These are phyloP conservation scores for Waltergamsia citrina DNA, from an alignment of 2,329 filamentous ascomycete species.

Conservation along the genomic window DNA sequence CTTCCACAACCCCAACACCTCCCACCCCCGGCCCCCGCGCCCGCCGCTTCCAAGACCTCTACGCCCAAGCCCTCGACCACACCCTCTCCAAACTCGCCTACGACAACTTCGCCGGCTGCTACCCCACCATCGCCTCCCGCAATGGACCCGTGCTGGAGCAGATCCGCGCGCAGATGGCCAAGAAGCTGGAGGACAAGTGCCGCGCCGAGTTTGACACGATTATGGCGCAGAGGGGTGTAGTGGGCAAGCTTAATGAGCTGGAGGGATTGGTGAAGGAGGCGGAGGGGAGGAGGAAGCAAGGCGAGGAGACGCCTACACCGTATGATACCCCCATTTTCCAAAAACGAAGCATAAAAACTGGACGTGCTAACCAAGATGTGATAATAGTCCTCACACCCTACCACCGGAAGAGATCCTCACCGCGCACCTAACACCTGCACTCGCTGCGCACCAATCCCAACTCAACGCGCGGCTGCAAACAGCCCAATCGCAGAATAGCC, in stretches of 20 bases:
- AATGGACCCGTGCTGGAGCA: slow-evolving; percentile 41
- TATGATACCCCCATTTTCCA: background rate
- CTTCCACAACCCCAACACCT: background rate
- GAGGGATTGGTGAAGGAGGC: slow-evolving; percentile 46
- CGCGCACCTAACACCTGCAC: slow-evolving; percentile 45
- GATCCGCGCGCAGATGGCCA: slow-evolving; percentile 50
- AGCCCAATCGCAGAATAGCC: slow-evolving; percentile 45
- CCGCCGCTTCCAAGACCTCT: slow-evolving; percentile 41
- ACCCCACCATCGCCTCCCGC: slow-evolving; percentile 45
- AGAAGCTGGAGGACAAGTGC: slow-evolving; percentile 42
- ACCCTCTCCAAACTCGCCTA: slow-evolving; percentile 47
- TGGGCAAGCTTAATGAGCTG: slow-evolving; percentile 49
- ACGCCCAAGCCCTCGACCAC: slow-evolving; percentile 38
- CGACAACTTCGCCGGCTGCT: slow-evolving; percentile 51
- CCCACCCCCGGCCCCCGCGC: slow-evolving; percentile 47
- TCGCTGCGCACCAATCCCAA: slow-evolving; percentile 41
- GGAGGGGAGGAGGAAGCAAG: slow-evolving; percentile 22
- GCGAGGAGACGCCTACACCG: background rate
- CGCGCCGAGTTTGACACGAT: slow-evolving; percentile 50
- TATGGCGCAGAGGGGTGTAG: slow-evolving; percentile 38
- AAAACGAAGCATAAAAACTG: background rate
- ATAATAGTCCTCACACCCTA: slow-evolving; percentile 43
- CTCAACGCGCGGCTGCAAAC: slow-evolving; percentile 49
- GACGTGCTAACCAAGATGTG: background rate
- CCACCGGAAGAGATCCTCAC: slow-evolving; percentile 40